Evolutionary conservation across 1,284 basidiomycete genomes (phyloP).

Genomic region (Neonothopanus nambi): DNA sequence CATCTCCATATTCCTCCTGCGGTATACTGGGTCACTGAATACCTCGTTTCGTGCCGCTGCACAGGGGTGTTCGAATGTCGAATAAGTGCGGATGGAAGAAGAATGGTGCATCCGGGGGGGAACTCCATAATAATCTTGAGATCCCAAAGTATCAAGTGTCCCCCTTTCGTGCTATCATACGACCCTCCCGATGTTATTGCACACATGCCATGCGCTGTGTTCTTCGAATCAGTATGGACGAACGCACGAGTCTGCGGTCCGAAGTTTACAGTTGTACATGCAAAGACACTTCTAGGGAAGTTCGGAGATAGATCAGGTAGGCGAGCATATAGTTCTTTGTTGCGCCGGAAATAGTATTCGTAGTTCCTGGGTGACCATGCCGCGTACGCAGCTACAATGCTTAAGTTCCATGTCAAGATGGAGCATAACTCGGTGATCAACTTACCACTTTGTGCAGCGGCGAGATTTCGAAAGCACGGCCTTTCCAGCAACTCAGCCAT

Average conservation of each 20-base stretch:
- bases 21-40: slow-evolving; percentile 6
- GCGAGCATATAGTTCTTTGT: background rate
- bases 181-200: slow-evolving; percentile 3
- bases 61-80: slow-evolving; percentile 2
- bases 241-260: slow-evolving; percentile 2
- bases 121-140: slow-evolving; percentile 3
- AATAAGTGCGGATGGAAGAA: slow-evolving; percentile 4
- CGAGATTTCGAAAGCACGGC: background rate
- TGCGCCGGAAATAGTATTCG: background rate
- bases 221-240: slow-evolving; percentile 2
- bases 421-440: background rate
- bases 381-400: background rate
- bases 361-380: background rate
- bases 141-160: slow-evolving; percentile 8
- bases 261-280: slow-evolving; percentile 2
- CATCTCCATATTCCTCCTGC: slow-evolving; percentile 2
- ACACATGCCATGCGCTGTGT: slow-evolving; percentile 7
- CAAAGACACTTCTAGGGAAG: background rate
- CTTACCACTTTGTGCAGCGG: background rate
- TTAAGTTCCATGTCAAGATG: background rate
- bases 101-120: slow-evolving; percentile 3
- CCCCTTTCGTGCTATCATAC: slow-evolving; percentile 1
- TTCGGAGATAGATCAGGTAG: background rate
- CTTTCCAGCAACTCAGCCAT: background rate
- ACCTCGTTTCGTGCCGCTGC: background rate